Conservation (phyloP, 805 yeast species). For the Kodamaea kakaduensis region DNA sequence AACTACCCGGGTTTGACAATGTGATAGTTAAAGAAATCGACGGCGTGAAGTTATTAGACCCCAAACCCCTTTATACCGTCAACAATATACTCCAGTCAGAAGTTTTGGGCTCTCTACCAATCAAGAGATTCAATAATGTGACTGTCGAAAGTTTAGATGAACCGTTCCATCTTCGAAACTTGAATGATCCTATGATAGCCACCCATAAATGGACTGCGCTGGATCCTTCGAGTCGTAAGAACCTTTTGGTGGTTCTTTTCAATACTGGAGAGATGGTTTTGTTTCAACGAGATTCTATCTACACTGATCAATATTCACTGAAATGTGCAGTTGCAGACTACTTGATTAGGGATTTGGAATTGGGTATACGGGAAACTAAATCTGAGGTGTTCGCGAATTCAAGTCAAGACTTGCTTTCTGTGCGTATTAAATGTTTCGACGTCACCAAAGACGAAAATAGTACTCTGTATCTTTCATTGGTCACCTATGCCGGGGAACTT, state of each 20-base stretch:
- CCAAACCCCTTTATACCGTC: constrained; percentile 24
- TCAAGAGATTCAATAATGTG: constrained; percentile 26
- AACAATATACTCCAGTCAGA: constrained; percentile 26
- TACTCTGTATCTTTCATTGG: constrained; percentile 5
- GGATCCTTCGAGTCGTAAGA: constrained; percentile 21
- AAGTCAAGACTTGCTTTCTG: constrained; percentile 17
- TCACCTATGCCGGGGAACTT: constrained; percentile 17
- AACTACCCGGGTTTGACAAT: constrained; percentile 28
- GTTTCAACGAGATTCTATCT: constrained; percentile 24
- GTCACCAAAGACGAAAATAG: constrained; percentile 5
- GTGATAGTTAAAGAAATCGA: constrained; percentile 20
- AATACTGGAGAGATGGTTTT: constrained; percentile 38
- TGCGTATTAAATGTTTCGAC: constrained; percentile 27
- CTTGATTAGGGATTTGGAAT: constrained; percentile 20
- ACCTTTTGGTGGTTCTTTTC: constrained; percentile 30
- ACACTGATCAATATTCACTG: constrained; percentile 21
- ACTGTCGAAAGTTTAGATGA: constrained; percentile 25
- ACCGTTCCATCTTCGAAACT: constrained; percentile 26
- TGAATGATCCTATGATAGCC: constrained; percentile 31
- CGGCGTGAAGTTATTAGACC: constrained; percentile 17
- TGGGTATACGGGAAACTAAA: constrained; percentile 14
- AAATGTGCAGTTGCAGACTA: constrained; percentile 25
- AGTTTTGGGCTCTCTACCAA: constrained; percentile 23
- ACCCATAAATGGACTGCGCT: constrained; percentile 34
- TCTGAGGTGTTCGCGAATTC: constrained; percentile 20